Conservation (phyloP, 345 rosid genomes). For the Salix exigua region DNA sequence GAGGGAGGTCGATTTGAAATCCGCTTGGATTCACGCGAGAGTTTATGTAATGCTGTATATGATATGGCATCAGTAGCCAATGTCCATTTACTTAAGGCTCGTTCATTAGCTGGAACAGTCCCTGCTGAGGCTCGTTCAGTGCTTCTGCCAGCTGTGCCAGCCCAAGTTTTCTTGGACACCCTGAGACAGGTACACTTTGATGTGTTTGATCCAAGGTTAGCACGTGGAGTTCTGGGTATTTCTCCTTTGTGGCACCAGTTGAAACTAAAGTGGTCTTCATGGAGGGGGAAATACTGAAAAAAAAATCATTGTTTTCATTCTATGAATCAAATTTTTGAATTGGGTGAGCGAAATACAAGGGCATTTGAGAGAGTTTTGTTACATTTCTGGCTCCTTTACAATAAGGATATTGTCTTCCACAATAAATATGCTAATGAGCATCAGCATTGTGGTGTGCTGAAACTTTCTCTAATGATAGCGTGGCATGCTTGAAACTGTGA, state of each 20-base stretch:
- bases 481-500: background rate
- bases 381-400: background rate
- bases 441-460: background rate
- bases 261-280: conserved; percentile 78
- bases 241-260: conserved; percentile 76
- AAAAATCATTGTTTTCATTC: background rate
- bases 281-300: conserved; percentile 55
- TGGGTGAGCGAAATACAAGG: background rate
- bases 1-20: conserved; percentile 60
- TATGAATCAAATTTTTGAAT: background rate
- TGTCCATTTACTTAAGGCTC: conserved; percentile 75
- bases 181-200: conserved; percentile 63
- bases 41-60: conserved; percentile 58
- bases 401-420: background rate
- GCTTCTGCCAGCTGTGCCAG: conserved; percentile 73
- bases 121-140: conserved; percentile 70
- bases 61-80: conserved; percentile 91
- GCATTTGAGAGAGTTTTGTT: background rate
- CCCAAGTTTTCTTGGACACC: conserved; percentile 66
- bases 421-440: background rate
- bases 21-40: conserved; percentile 57
- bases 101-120: conserved; percentile 55
- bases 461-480: background rate
- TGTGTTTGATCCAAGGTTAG: conserved; percentile 75
- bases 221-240: conserved; percentile 68